Evolutionary conservation across 306 rosid species (phyloP), one percentile per base, ranked within the genome.

Genomic region (Quercus aquifolioides): DNA sequence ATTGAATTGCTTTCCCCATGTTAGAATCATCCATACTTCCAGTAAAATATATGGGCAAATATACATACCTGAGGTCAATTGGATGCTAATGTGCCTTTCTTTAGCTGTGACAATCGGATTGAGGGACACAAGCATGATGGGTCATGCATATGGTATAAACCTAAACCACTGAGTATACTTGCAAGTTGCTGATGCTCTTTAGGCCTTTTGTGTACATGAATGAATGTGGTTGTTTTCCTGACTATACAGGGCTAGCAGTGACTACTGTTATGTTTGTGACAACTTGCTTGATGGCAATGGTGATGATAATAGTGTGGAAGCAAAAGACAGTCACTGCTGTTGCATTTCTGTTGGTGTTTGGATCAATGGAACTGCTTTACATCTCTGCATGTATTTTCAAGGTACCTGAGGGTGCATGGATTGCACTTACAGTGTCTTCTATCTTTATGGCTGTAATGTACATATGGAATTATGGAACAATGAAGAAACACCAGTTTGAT

Each of bases 21-120:
- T 92, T 43, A 90, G 90, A 85, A 80, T 79, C 67, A 60, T 85
- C 71, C 94, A 92, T 71, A 90, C 97, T 38, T 92, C 94, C 7
- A 90, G 85, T 41, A 79, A 79, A 75, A 88, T 92, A 78, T 85
- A 81, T 63, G 97, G 97, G 78, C 97, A 84, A 84, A 87, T 92
- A 63, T 92, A 92, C 91, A 92, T 92, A 72, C 92, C 94, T 33
- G 97, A 92, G 80, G 75, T 87, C 78, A 92, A 92, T 78, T 92
- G 97, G 97, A 82, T 90, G 84, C 38, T 92, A 46, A 90, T 92
- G 97, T 87, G 87, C 90, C 86, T 92, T 59, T 85, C 90, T 84
- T 81, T 90, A 72, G 90, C 88, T 51, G 81, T 92, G 74, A 90
- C 94, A 26, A 76, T 90, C 38, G 91, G 94, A 64, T 80, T 90